Evolutionary conservation across 2,329 filamentous ascomycete species (phyloP).

Genomic region (Botrytis medusae): DNA sequence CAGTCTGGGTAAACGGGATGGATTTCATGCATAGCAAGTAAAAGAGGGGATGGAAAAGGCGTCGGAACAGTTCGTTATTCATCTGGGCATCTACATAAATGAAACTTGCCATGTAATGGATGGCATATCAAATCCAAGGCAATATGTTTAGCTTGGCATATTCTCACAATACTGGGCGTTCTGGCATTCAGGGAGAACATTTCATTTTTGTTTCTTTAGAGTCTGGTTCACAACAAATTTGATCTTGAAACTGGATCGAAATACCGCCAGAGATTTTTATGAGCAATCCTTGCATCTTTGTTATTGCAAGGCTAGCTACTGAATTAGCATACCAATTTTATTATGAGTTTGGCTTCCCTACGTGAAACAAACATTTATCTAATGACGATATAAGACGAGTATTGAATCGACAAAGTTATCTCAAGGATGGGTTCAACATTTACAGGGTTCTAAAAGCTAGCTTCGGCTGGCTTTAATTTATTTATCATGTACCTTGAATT

Average conservation of each 20-base stretch:
- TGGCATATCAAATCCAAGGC: constrained; percentile 19
- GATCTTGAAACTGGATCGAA: neutral
- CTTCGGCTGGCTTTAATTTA: neutral
- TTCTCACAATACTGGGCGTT: constrained; percentile 22
- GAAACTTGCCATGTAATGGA: constrained; percentile 18
- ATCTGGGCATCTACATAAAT: constrained; percentile 30
- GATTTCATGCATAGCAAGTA: constrained; percentile 33
- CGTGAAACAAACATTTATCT: neutral
- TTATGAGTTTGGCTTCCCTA: neutral
- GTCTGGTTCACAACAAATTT: constrained; percentile 14
- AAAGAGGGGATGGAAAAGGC: constrained; percentile 38
- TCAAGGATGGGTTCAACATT: neutral
- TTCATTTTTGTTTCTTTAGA: constrained; percentile 20
- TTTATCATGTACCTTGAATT: neutral
- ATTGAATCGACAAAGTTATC: neutral
- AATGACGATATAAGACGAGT: neutral
- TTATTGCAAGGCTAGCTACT: neutral
- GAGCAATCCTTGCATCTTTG: constrained; percentile 16
- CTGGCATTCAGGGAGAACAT: constrained; percentile 23
- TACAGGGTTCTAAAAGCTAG: neutral
- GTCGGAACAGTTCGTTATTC: constrained; percentile 28
- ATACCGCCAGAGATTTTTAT: neutral
- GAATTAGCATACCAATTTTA: constrained; percentile 4
- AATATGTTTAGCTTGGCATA: constrained; percentile 26
- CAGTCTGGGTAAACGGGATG: constrained; percentile 31